These are phyloP conservation scores for Paspalum notatum DNA, from an alignment of 176 grass and related monocot species.

Conservation along the genomic window DNA sequence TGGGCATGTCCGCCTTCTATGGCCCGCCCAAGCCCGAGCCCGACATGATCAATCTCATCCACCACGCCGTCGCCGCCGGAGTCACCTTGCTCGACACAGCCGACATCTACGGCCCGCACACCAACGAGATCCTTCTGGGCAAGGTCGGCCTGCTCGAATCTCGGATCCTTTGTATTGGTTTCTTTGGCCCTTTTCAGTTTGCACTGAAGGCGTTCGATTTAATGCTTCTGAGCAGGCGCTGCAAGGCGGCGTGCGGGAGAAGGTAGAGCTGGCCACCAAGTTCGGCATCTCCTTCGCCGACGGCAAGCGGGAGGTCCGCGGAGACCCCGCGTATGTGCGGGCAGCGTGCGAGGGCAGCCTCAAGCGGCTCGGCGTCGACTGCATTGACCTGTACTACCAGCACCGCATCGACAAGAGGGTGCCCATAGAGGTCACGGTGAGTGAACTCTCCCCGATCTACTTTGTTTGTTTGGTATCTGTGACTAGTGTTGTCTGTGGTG, in stretches of 20 bases:
- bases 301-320: constrained; percentile 29
- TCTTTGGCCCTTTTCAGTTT: too few relatives aligned
- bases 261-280: constrained; percentile 73
- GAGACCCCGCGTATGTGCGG: constrained; percentile 60
- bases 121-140: constrained; percentile 78
- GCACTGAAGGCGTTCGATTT: too few relatives aligned
- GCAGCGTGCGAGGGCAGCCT: constrained; percentile 66
- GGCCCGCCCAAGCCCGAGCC: constrained; percentile 65
- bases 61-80: constrained; percentile 63
- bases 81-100: constrained; percentile 84
- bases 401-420: constrained; percentile 61
- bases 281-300: constrained; percentile 41
- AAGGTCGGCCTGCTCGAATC: constrained; percentile 41
- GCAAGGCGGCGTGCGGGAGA: constrained; percentile 49
- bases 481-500: not conserved
- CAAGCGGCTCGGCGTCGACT: constrained; percentile 53
- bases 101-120: constrained; percentile 81
- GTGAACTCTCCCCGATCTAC: not conserved
- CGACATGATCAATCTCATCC: constrained; percentile 78
- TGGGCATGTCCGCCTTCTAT: constrained; percentile 81
- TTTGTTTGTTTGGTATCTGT: not conserved
- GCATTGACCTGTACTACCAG: constrained; percentile 77
- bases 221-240: constrained; percentile 45
- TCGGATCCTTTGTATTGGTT: too few relatives aligned
- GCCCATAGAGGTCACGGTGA: constrained; percentile 75